A percentile compares a stretch with the other conserved stretches of the same genome.
Conservation (phyloP, 257 asterid genomes). For the Ilex asprella region DNA sequence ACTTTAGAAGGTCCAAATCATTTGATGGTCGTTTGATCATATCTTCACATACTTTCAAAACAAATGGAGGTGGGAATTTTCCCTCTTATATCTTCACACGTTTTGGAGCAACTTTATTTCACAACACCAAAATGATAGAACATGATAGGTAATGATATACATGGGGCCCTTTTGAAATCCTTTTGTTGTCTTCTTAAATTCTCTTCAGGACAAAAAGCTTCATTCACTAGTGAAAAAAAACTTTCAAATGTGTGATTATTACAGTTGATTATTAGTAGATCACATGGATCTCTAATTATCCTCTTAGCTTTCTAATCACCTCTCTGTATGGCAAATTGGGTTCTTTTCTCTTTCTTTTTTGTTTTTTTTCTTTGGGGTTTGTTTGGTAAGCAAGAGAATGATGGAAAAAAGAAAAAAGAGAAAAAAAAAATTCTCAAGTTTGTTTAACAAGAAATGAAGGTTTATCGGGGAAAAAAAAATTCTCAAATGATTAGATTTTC, state of each 20-base stretch:
- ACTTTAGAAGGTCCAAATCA: slow-evolving; percentile 47
- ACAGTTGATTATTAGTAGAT: slow-evolving; percentile 3
- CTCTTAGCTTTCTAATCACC: slow-evolving; percentile 19
- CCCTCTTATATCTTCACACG: slow-evolving; percentile 18
- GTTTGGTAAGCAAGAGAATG: too few species aligned
- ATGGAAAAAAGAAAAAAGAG: too few species aligned
- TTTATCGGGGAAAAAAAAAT: too few species aligned
- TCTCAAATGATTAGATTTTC: too few species aligned
- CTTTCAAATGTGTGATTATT: slow-evolving; percentile 24
- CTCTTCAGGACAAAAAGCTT: not conserved
- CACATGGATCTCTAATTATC: slow-evolving; percentile 21
- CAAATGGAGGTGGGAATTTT: slow-evolving; percentile 31
- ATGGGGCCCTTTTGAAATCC: slow-evolving; percentile 30
- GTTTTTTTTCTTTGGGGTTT: not conserved
- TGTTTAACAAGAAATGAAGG: too few species aligned
- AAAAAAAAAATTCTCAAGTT: too few species aligned
- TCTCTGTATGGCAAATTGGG: slow-evolving; percentile 10
- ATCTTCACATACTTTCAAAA: slow-evolving; percentile 19
- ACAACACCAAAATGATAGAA: slow-evolving; percentile 27
- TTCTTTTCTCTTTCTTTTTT: too few species aligned
- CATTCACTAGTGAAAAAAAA: slow-evolving; percentile 1
- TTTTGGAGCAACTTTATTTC: slow-evolving; percentile 40
- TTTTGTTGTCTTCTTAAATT: slow-evolving; percentile 14
- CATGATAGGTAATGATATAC: slow-evolving; percentile 42
- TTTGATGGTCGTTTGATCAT: slow-evolving; percentile 29